Conservation (phyloP, 108 stramenopile species). For the Craspedostauros australis region DNA sequence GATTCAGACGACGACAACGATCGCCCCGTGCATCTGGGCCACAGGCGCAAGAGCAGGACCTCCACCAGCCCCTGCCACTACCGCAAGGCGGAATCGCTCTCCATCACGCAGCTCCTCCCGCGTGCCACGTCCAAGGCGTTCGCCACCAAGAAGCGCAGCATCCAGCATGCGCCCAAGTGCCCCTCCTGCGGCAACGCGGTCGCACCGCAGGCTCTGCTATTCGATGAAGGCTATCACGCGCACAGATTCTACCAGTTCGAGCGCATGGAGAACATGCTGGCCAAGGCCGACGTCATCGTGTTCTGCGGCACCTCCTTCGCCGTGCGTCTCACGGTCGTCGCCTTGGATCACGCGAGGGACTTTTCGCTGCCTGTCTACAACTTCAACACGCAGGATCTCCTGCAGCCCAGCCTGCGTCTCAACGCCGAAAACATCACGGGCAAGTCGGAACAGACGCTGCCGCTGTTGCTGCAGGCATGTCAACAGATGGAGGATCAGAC, state of each 20-base stretch:
- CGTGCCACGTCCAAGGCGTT: slow-evolving; percentile 5
- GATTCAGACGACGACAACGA: slow-evolving; percentile 56
- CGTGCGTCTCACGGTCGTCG: slow-evolving; percentile 50
- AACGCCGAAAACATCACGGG: slow-evolving; percentile 57
- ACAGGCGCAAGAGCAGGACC: slow-evolving; percentile 31
- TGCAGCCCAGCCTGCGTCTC: slow-evolving; percentile 35
- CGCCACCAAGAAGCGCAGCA: slow-evolving; percentile 25
- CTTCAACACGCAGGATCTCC: slow-evolving; percentile 50
- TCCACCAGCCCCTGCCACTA: neutral
- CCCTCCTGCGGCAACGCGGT: slow-evolving; percentile 38
- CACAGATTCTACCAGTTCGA: slow-evolving; percentile 67
- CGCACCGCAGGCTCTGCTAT: slow-evolving; percentile 59
- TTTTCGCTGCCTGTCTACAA: slow-evolving; percentile 47
- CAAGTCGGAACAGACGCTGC: slow-evolving; percentile 27
- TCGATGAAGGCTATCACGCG: slow-evolving; percentile 74
- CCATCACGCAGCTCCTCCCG: slow-evolving; percentile 2
- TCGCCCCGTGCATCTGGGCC: slow-evolving; percentile 51
- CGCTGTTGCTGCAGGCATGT: slow-evolving; percentile 14
- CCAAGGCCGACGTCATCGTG: slow-evolving; percentile 40
- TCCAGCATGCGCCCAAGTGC: slow-evolving; percentile 41
- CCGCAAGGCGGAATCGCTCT: neutral
- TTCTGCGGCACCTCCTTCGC: slow-evolving; percentile 63
- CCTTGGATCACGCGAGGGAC: slow-evolving; percentile 50
- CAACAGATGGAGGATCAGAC: slow-evolving; percentile 11
- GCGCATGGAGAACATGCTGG: slow-evolving; percentile 54